phyloP scores from a whole-genome alignment of 345 rosid genomes.

The Populus ilicifolia region DNA sequence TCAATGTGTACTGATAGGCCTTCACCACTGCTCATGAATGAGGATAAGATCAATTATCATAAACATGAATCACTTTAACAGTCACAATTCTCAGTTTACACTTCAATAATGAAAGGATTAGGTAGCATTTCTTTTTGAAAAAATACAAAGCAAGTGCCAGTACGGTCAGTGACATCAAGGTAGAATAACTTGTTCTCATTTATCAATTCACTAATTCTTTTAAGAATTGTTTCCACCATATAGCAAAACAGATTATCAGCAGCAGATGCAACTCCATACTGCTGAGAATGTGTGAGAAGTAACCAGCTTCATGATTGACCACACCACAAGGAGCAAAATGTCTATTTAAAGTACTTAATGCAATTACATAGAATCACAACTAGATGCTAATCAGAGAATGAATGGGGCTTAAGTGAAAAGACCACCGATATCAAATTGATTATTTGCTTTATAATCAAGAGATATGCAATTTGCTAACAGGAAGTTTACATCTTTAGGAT shows the following conservation, averaged over 20 bases:
- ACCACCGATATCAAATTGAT: background rate
- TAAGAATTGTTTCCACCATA: background rate
- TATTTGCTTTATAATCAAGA: background rate
- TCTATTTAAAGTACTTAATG: too few species aligned
- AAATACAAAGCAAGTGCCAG: background rate
- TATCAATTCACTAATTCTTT: background rate
- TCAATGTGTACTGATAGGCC: constrained; percentile 81
- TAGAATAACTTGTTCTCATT: background rate
- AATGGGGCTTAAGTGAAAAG: background rate
- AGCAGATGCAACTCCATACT: background rate
- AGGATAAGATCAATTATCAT: constrained; percentile 7
- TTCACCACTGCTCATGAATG: constrained; percentile 63
- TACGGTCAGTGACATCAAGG: background rate
- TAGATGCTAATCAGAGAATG: background rate
- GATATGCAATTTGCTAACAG: background rate
- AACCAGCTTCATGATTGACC: constrained; percentile 3
- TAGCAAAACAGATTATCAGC: background rate
- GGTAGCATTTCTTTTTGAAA: background rate
- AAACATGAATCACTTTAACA: constrained; percentile 3
- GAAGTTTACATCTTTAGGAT: background rate
- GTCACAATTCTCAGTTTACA: background rate
- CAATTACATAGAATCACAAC: background rate
- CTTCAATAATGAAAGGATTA: background rate
- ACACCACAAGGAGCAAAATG: background rate
- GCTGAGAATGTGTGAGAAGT: background rate